A percentile compares a stretch with the other conserved stretches of the same genome.
phyloP scores from a whole-genome alignment of 2,329 filamentous ascomycete genomes.

The Hymenoscyphus occultus region DNA sequence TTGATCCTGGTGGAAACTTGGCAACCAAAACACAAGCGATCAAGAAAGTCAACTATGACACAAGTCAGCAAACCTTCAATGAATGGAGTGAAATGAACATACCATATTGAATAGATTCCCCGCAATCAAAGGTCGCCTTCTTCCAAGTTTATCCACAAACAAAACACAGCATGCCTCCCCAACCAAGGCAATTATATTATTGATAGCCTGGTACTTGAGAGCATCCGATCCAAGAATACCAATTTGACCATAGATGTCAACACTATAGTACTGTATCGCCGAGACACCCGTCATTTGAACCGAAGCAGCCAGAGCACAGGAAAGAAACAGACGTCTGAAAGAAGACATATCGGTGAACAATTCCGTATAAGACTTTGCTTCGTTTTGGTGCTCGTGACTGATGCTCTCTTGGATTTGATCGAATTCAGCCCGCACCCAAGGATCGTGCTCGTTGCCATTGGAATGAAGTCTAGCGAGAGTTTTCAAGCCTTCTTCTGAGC shows the following conservation, averaged over 20 bases:
- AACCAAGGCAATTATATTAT: slow-evolving; percentile 58
- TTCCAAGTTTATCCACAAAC: slow-evolving; percentile 66
- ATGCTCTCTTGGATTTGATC: slow-evolving; percentile 63
- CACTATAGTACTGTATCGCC: slow-evolving; percentile 63
- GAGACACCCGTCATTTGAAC: slow-evolving; percentile 66
- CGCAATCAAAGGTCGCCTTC: slow-evolving; percentile 67
- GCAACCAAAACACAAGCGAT: slow-evolving; percentile 56
- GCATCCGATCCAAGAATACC: slow-evolving; percentile 55
- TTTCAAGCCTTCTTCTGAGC: slow-evolving; percentile 52
- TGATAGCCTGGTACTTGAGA: slow-evolving; percentile 63
- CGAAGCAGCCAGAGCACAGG: slow-evolving; percentile 58
- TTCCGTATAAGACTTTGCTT: slow-evolving; percentile 60
- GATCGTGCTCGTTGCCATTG: slow-evolving; percentile 54
- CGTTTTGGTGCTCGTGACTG: slow-evolving; percentile 57
- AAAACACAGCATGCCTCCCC: slow-evolving; percentile 59
- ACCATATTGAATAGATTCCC: slow-evolving; percentile 71
- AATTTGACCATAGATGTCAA: slow-evolving; percentile 56
- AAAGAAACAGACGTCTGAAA: slow-evolving; percentile 62
- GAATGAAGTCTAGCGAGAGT: slow-evolving; percentile 60
- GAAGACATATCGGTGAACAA: slow-evolving; percentile 57
- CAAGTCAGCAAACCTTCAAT: not conserved
- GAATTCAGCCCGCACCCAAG: slow-evolving; percentile 62
- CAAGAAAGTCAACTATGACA: slow-evolving; percentile 52
- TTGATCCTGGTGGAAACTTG: slow-evolving; percentile 57
- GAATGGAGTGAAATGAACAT: slow-evolving; percentile 37